A percentile compares a stretch with the other conserved stretches of the same genome.
Conservation (phyloP, 2,329 filamentous ascomycete genomes). For the Venturia oleaginea region DNA sequence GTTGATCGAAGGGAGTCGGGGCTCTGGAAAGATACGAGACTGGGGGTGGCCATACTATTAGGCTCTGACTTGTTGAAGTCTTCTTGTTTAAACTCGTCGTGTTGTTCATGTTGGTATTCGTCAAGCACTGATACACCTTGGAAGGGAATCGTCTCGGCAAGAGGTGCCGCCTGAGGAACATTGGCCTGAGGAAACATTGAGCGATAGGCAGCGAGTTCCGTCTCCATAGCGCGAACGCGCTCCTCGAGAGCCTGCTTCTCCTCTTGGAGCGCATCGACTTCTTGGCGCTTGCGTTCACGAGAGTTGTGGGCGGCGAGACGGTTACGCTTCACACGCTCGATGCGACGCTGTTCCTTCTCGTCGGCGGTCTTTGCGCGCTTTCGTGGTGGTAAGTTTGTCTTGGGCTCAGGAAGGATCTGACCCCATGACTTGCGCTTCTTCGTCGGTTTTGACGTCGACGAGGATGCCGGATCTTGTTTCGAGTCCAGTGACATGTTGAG, state of each 20-base stretch:
- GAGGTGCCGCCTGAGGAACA: neutral
- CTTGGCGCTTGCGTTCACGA: slow-evolving; percentile 79
- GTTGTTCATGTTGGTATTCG: slow-evolving; percentile 18
- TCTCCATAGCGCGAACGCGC: slow-evolving; percentile 44
- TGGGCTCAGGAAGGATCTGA: slow-evolving; percentile 90
- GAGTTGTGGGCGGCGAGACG: slow-evolving; percentile 94
- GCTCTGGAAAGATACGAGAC: slow-evolving; percentile 1
- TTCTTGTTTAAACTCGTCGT: neutral
- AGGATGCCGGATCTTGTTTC: slow-evolving; percentile 18
- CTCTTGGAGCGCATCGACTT: slow-evolving; percentile 74
- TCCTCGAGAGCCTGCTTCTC: slow-evolving; percentile 56
- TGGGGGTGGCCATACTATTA: neutral
- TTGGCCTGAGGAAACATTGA: slow-evolving; percentile 23
- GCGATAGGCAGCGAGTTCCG: slow-evolving; percentile 34
- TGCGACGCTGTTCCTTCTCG: slow-evolving; percentile 95
- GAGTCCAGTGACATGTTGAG: slow-evolving; percentile 17
- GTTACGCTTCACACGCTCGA: slow-evolving; percentile 94
- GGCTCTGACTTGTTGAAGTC: neutral
- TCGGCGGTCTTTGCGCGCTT: slow-evolving; percentile 99
- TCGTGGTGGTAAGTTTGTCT: slow-evolving; percentile 88
- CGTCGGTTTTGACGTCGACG: slow-evolving; percentile 44
- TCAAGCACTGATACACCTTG: slow-evolving; percentile 17
- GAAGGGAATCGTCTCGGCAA: slow-evolving; percentile 18
- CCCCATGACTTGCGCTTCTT: slow-evolving; percentile 99
- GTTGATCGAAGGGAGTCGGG: slow-evolving; percentile 11